Evolutionary conservation across 2,329 filamentous ascomycete genomes (phyloP).

Genomic region (Diaporthe batatas): DNA sequence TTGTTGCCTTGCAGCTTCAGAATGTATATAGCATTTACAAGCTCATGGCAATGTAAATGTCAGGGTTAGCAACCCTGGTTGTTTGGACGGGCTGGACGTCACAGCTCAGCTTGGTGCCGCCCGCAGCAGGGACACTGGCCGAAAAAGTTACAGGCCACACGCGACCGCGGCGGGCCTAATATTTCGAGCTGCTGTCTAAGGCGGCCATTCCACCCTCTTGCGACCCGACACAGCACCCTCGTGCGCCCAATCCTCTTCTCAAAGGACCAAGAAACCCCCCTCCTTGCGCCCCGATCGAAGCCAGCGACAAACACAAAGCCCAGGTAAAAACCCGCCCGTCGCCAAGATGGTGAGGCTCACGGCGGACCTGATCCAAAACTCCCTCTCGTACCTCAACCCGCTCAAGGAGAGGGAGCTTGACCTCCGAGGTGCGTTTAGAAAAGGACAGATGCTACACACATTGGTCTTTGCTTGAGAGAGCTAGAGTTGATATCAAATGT

Average conservation of each 20-base stretch:
- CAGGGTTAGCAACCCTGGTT: slow-evolving; percentile 19
- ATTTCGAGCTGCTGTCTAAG: slow-evolving; percentile 11
- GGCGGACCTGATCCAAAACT: slow-evolving; percentile 91
- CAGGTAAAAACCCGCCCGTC: slow-evolving; percentile 42
- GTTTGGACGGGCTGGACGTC: slow-evolving; percentile 8
- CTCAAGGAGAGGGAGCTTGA: slow-evolving; percentile 99
- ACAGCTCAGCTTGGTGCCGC: neutral
- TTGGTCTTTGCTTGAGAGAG: slow-evolving; percentile 64
- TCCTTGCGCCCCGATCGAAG: neutral
- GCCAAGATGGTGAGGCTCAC: slow-evolving; percentile 86
- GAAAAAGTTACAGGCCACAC: slow-evolving; percentile 37
- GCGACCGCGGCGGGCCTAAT: slow-evolving; percentile 34
- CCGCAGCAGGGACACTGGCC: neutral
- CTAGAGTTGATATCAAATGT: slow-evolving; percentile 83
- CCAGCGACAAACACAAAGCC: slow-evolving; percentile 23
- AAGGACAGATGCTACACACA: slow-evolving; percentile 97
- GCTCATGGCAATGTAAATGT: neutral
- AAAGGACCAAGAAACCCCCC: neutral
- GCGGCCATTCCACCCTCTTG: neutral
- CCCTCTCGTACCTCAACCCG: slow-evolving; percentile 98
- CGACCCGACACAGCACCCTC: neutral
- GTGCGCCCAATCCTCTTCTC: neutral
- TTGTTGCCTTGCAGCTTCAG: neutral
- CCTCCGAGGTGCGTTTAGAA: slow-evolving; percentile 96
- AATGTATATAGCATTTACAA: neutral